Evolutionary conservation across 495 filamentous ascomycete species (phyloP), one percentile per base, ranked within the genome.

Genomic region (Aspergillus ellipticus): DNA sequence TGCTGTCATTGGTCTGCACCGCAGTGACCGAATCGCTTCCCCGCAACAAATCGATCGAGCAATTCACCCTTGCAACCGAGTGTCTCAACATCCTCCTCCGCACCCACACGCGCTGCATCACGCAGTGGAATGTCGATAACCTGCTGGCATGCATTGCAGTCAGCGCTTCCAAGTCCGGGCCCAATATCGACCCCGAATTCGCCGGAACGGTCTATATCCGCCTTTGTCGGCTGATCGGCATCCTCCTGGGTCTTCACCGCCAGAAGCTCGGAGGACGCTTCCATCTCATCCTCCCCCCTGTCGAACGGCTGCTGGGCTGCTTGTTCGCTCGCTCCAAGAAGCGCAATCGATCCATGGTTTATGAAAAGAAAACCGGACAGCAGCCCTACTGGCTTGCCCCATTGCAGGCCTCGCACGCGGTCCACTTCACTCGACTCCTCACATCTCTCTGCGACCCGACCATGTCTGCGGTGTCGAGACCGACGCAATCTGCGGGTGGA

Each of bases 361-460:
- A 51, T 31, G 54, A 58, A 46, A 59, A 63, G 58, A 53, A 37
- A 33, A 53, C 55, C 46, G 51, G 48, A 53, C 43, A 67, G 8
- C 69, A 70, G 16, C 77, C 74, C 10, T 71, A 70, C 51, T 85
- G 76, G 79, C 70, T 80, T 57, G 73, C 61, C 58, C 76, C 59
- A 52, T 53, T 75, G 56, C 51, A 71, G 10, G 72, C 80, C 29
- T 66, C 68, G 1, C 80, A 90, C 53, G 86, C 87, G 4, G 71
- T 77, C 39, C 74, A 78, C 24, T 90, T 85, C 67, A 76, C 88
- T 6, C 83, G 89, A 5, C 79, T 95, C 22, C 74, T 96, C 28
- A 88, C 84, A 6, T 78, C 88, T 3, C 80, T 96, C 51, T 91
- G 88, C 67, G 87, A 92, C 51, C 92, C 92, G 13, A 88, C 85